A percentile compares a stretch with the other conserved stretches of the same genome.
These are phyloP conservation scores for Monosporozyma unispora DNA, from an alignment of 805 yeast genomes.

Conservation along the genomic window DNA sequence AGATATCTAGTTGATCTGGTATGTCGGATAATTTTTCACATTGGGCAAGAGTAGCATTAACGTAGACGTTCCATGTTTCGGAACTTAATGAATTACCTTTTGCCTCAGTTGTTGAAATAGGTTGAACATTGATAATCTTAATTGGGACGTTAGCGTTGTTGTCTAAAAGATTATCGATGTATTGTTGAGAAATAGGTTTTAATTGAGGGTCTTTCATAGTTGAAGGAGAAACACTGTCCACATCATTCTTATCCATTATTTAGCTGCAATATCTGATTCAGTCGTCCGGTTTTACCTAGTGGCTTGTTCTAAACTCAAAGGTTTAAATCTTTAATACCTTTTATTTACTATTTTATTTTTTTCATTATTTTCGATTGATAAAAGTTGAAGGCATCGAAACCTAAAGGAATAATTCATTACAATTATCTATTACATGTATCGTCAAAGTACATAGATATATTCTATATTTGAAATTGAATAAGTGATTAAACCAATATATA, in stretches of 20 bases:
- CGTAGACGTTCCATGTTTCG: constrained; percentile 17
- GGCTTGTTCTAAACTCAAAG: background rate
- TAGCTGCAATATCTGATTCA: background rate
- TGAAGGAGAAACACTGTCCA: background rate
- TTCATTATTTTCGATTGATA: background rate
- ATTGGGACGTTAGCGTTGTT: constrained; percentile 20
- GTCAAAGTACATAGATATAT: background rate
- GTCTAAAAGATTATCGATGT: constrained; percentile 6
- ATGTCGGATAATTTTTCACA: constrained; percentile 22
- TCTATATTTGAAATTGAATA: background rate
- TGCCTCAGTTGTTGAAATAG: constrained; percentile 4
- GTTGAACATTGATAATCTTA: constrained; percentile 16
- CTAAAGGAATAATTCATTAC: background rate
- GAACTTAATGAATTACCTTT: constrained; percentile 14
- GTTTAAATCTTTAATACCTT: background rate
- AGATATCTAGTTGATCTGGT: constrained; percentile 18
- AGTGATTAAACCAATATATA: background rate
- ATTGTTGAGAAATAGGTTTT: constrained; percentile 6
- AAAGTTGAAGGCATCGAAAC: background rate
- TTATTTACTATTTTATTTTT: background rate
- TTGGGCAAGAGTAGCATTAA: constrained; percentile 22
- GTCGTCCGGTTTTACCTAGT: background rate
- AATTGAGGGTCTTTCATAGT: background rate
- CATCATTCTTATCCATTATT: background rate
- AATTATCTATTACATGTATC: background rate